Base-by-base conservation (phyloP, 345 rosid genomes). In the Nephelium lappaceum region DNA sequence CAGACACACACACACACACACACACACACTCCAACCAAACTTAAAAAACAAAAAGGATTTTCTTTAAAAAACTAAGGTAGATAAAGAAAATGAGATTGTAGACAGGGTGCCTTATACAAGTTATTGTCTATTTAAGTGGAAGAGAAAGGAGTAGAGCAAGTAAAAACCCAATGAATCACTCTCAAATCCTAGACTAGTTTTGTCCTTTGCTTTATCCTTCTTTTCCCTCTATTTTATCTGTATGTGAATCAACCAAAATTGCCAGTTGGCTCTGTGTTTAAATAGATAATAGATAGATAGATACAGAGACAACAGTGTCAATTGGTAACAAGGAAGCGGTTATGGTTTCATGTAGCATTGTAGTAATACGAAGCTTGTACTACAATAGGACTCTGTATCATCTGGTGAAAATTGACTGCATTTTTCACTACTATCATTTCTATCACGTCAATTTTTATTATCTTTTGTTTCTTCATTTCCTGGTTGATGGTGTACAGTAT, bases 231-330 rank as follows among this genome's bases (percentile, higher is more conserved):
- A 58, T 64, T 85, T 83, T 82, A 77, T 73, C 85, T 72, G 77
- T 47, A 27, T 75, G 80, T 78, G 84, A 58, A 87, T 82, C 84
- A 85, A 85, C 83, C 90, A 86, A 79, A 85, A 71, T 69, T 85
- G 93, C 92, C 91, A 90, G 92, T 91, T 88, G 92, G 88, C 87
- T 85, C 83, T 45, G 51, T 49, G 78, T 7, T 60, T 23, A 58
- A 67, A 16, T 66, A 69, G 43, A 21, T 78, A 67, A 16, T 66
- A 69, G 43, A 21, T 78, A 27, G 76, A 79, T 78, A 66, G 49
- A 70, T 65, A 57, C 43, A 70, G 18, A 21, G 67, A 64, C 1
- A 76, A 79, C 47, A 79, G 72, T 24, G 45, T 75, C 45, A 69
- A 75, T 42, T 73, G 74, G 53, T 73, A 23, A 78, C 72, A 77